Evolutionary conservation across 345 rosid species (phyloP).

Genomic region (Dovyalis caffra): DNA sequence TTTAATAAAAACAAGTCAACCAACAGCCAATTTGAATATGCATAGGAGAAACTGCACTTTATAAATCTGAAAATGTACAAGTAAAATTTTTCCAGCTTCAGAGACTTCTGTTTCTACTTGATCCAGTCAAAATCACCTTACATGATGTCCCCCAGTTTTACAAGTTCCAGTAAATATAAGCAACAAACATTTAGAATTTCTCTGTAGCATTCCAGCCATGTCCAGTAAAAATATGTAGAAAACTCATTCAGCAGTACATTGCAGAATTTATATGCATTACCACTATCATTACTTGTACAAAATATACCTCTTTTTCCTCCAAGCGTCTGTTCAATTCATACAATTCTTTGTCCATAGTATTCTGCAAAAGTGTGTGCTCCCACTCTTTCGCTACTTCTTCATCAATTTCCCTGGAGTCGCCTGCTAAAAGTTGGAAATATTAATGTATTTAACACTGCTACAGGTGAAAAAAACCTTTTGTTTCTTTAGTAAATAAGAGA

Average conservation of each 20-base stretch:
- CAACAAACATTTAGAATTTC: neutral
- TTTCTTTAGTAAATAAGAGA: neutral
- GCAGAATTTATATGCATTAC: neutral
- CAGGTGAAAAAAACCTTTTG: neutral
- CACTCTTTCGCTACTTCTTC: constrained; percentile 88
- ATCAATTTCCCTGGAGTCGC: constrained; percentile 72
- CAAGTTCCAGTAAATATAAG: neutral
- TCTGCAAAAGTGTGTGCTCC: constrained; percentile 94
- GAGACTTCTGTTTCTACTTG: neutral
- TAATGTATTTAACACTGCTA: neutral
- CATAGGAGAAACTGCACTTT: neutral
- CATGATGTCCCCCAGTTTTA: neutral
- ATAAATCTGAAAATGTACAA: neutral
- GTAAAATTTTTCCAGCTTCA: neutral
- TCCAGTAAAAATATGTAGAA: neutral
- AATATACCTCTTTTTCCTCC: constrained; percentile 93
- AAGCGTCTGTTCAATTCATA: constrained; percentile 80
- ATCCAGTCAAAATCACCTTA: constrained; percentile 5
- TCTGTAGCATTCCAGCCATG: neutral
- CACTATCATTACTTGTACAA: constrained; percentile 11
- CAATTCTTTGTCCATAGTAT: constrained; percentile 90
- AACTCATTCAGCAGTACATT: neutral
- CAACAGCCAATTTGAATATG: neutral
- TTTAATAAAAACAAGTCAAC: neutral
- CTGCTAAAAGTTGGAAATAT: constrained; percentile 34